phyloP scores from a whole-genome alignment of 148 eudicot species.

The Persicaria tinctoria region DNA sequence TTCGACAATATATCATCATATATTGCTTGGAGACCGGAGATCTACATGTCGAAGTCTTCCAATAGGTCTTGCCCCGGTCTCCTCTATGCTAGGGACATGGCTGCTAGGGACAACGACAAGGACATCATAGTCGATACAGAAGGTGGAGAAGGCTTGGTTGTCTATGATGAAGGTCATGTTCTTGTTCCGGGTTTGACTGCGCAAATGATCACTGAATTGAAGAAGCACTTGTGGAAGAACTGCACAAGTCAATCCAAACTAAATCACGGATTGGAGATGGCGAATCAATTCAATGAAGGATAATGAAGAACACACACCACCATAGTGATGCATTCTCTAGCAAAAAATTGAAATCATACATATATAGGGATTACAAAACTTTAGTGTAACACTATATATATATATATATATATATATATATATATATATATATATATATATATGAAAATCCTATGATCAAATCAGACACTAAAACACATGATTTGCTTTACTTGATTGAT shows the following conservation, averaged over 20 bases:
- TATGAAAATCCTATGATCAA: too few species aligned
- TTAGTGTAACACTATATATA: too few species aligned
- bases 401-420: too few species aligned
- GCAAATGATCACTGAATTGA: conserved; percentile 4
- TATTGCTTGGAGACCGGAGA: not conserved
- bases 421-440: too few species aligned
- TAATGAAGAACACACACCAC: not conserved
- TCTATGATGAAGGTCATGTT: conserved; percentile 21
- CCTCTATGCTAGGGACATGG: not conserved
- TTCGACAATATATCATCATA: not conserved
- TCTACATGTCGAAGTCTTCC: not conserved
- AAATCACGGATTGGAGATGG: not conserved
- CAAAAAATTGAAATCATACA: not conserved
- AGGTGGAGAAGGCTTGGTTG: conserved; percentile 10
- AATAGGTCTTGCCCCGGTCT: not conserved
- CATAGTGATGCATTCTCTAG: not conserved
- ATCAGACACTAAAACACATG: too few species aligned
- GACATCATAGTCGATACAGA: not conserved
- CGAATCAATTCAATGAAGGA: not conserved
- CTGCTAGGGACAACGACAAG: not conserved
- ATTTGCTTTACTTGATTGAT: too few species aligned
- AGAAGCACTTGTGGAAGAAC: not conserved
- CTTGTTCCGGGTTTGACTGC: conserved; percentile 22
- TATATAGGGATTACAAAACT: too few species aligned
- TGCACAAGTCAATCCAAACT: not conserved